Percentiles rank a stretch among this genome's conserved stretches.
Conservation (phyloP, 2,329 filamentous ascomycete genomes). For the Thielaviopsis musarum region DNA sequence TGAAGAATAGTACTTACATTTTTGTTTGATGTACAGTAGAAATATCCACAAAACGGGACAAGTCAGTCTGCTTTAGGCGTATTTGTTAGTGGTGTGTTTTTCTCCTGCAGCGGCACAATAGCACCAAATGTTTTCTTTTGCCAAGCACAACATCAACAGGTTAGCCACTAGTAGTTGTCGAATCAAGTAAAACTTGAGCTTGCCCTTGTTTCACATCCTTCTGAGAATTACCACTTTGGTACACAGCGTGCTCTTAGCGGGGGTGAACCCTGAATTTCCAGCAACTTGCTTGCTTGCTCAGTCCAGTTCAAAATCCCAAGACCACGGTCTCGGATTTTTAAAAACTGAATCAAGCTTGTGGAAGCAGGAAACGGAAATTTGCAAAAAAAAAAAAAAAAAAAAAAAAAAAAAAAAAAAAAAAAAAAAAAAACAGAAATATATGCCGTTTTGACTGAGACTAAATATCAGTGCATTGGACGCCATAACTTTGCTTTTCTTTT, state of each 20-base stretch:
- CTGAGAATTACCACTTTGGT: neutral
- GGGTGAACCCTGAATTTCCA: constrained; percentile 1
- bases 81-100: neutral
- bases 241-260: neutral
- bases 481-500: too few relatives aligned
- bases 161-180: neutral
- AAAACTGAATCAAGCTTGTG: neutral
- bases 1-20: neutral
- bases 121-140: neutral
- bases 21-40: too few relatives aligned
- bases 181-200: neutral
- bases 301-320: neutral
- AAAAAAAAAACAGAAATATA: too few relatives aligned
- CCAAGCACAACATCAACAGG: neutral
- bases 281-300: neutral
- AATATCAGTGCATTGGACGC: too few relatives aligned
- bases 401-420: neutral
- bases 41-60: too few relatives aligned
- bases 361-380: too few relatives aligned
- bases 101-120: neutral
- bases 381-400: too few relatives aligned
- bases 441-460: too few relatives aligned
- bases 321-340: constrained; percentile 2
- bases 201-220: neutral
- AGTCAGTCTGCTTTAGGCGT: too few relatives aligned